These are phyloP conservation scores for Carex sylvatica DNA, from an alignment of 202 grass and related monocot species.

Conservation along the genomic window DNA sequence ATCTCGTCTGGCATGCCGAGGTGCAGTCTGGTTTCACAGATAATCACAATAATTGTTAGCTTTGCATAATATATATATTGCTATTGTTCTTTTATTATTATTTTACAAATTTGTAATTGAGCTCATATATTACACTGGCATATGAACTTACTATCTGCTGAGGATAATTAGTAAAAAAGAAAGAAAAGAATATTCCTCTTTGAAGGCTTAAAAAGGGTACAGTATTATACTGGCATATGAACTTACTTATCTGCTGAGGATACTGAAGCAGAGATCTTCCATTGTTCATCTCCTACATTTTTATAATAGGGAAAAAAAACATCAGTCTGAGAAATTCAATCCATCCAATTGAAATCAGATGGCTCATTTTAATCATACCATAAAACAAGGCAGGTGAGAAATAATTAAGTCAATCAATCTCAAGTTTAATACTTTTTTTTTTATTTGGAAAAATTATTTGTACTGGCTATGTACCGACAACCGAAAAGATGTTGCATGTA, in stretches of 20 bases:
- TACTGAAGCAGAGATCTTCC: constrained; percentile 29
- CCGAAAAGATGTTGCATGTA: not conserved
- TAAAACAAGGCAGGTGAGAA: no score
- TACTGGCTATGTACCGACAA: not conserved
- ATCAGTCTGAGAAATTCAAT: not conserved
- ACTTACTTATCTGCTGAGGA: constrained; percentile 15
- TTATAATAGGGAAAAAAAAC: not conserved
- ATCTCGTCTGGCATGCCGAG: constrained; percentile 41
- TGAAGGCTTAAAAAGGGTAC: not conserved
- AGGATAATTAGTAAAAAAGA: not conserved
- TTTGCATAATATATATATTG: not conserved
- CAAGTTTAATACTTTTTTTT: not conserved
- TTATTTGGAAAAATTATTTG: not conserved
- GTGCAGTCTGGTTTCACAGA: constrained; percentile 43
- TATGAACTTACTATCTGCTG: not conserved
- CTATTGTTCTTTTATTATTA: not conserved
- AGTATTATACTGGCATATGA: not conserved
- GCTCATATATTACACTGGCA: no score
- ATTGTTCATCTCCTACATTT: constrained; percentile 24
- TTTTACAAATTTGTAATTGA: not conserved
- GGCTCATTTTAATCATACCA: not conserved
- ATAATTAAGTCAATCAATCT: not conserved
- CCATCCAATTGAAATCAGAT: not conserved
- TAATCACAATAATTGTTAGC: not conserved
- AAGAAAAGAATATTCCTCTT: not conserved